Conservation (phyloP, 768 basidiomycete species). For the Amylocystis lapponica region DNA sequence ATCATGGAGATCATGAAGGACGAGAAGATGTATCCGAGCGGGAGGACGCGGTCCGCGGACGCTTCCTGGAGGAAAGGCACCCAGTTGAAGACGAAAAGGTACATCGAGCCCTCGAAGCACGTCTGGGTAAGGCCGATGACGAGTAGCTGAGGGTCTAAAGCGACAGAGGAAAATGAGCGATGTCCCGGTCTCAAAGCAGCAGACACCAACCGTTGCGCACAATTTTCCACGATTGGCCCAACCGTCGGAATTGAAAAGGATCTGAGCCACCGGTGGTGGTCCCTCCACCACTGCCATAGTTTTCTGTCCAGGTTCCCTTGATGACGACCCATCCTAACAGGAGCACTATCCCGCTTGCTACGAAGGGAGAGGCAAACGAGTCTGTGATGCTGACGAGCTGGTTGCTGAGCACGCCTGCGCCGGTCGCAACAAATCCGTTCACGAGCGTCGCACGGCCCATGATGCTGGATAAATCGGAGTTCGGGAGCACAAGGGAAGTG, state of each 20-base stretch:
- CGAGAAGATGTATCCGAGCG: constrained; percentile 76
- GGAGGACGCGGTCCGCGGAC: constrained; percentile 42
- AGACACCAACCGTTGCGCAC: constrained; percentile 41
- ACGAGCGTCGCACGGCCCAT: constrained; percentile 70
- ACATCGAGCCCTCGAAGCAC: constrained; percentile 82
- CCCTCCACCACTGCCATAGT: constrained; percentile 48
- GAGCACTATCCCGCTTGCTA: constrained; percentile 55
- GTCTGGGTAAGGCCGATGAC: constrained; percentile 70
- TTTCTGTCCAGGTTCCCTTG: constrained; percentile 56
- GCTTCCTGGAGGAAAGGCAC: constrained; percentile 69
- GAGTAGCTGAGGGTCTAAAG: constrained; percentile 53
- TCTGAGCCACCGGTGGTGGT: constrained; percentile 11
- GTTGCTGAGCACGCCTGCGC: constrained; percentile 63
- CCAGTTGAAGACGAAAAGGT: constrained; percentile 82
- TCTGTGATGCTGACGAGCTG: constrained; percentile 47
- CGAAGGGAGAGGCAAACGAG: constrained; percentile 59
- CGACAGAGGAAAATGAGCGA: neutral
- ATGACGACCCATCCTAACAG: constrained; percentile 53
- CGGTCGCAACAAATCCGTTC: constrained; percentile 67
- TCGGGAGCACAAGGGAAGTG: constrained; percentile 43
- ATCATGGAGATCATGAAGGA: constrained; percentile 81
- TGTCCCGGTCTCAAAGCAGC: neutral
- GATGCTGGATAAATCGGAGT: constrained; percentile 57
- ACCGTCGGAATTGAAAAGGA: constrained; percentile 45
- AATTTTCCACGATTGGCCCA: constrained; percentile 52